These are phyloP conservation scores for Solanum corneliomulleri DNA, from an alignment of 257 asterid genomes.

Conservation along the genomic window DNA sequence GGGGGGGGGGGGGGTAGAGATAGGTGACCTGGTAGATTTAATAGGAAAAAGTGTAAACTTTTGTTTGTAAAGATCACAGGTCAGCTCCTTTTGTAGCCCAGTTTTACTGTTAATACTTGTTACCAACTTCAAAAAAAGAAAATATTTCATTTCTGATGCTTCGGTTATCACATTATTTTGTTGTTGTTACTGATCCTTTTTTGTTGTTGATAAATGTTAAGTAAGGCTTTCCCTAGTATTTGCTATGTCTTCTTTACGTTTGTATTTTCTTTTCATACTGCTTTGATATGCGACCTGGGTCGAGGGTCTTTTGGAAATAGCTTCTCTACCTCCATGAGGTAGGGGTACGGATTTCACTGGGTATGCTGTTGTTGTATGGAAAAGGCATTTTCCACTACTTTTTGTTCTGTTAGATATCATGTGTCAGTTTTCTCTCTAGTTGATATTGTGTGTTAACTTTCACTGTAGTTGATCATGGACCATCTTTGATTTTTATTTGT, in stretches of 20 bases:
- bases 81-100: neutral
- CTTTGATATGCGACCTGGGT: neutral
- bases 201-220: neutral
- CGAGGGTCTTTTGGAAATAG: neutral
- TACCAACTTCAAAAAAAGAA: neutral
- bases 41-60: neutral
- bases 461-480: neutral
- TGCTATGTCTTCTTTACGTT: neutral
- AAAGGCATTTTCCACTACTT: neutral
- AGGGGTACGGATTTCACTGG: neutral
- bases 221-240: neutral
- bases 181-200: neutral
- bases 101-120: neutral
- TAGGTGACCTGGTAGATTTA: neutral
- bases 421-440: neutral
- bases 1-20: neutral
- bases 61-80: neutral
- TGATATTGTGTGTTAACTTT: neutral
- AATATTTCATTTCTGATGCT: neutral
- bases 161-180: neutral
- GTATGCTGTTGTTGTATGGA: neutral
- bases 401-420: neutral
- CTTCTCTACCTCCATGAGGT: neutral
- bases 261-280: neutral
- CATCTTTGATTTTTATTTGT: constrained; percentile 8